phyloP scores from a whole-genome alignment of 345 rosid species.

The Rubroshorea leprosula region DNA sequence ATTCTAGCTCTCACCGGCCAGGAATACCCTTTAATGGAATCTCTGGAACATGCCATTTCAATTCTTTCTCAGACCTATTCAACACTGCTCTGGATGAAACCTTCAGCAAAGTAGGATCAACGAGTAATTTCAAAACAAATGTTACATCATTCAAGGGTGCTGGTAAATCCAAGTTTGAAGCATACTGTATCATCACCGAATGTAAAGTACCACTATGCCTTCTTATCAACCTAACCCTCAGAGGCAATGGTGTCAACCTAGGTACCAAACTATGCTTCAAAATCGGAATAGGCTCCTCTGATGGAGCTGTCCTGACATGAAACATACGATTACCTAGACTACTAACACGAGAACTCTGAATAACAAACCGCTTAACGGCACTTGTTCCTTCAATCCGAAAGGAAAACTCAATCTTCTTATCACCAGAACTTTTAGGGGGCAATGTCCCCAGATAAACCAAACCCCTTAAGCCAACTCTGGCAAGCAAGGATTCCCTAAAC shows the following conservation, averaged over 20 bases:
- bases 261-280: conserved; percentile 87
- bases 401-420: conserved; percentile 86
- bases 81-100: conserved; percentile 89
- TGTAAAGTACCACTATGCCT: conserved; percentile 87
- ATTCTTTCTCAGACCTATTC: conserved; percentile 75
- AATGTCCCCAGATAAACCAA: conserved; percentile 75
- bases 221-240: conserved; percentile 77
- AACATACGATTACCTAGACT: conserved; percentile 87
- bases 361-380: conserved; percentile 70
- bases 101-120: conserved; percentile 87
- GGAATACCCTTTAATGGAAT: conserved; percentile 68
- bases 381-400: conserved; percentile 70
- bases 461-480: conserved; percentile 92
- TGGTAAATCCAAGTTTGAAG: conserved; percentile 68
- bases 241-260: conserved; percentile 75
- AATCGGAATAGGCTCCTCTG: conserved; percentile 87
- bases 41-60: conserved; percentile 91
- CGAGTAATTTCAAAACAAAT: conserved; percentile 79
- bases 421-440: conserved; percentile 69
- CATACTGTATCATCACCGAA: conserved; percentile 97
- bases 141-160: conserved; percentile 66
- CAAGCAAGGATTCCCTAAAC: conserved; percentile 91
- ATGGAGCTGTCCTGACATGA: conserved; percentile 87
- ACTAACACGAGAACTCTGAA: conserved; percentile 68
- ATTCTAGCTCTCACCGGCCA: conserved; percentile 77